Evolutionary conservation across 192 early-diverging fungal genomes (phyloP).

Genomic region (Coemansia sp.): DNA sequence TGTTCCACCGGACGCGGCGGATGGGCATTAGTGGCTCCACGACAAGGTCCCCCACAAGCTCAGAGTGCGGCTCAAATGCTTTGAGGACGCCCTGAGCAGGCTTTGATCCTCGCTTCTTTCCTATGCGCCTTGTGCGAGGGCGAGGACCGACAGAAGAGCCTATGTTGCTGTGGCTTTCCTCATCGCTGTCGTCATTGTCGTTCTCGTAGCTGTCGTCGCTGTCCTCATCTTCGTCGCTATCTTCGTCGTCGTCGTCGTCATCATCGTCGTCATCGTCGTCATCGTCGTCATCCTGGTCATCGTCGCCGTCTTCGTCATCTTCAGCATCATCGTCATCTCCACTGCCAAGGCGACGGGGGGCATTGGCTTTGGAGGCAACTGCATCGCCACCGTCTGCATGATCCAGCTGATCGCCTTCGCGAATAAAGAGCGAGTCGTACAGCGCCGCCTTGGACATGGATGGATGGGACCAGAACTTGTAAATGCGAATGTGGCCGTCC

Average conservation of each 20-base stretch:
- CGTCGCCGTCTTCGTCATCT: slow-evolving; percentile 4
- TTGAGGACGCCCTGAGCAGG: not conserved
- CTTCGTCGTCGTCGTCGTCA: slow-evolving; percentile 18
- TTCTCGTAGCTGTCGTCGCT: slow-evolving; percentile 7
- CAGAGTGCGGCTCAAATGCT: slow-evolving; percentile 23
- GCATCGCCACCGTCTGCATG: slow-evolving; percentile 1
- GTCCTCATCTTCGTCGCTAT: slow-evolving; percentile 17
- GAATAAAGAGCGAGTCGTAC: slow-evolving; percentile 39
- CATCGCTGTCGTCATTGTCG: slow-evolving; percentile 13
- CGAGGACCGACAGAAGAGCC: not conserved
- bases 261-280: slow-evolving; percentile 15
- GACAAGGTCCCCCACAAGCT: slow-evolving; percentile 37
- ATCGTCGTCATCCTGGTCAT: slow-evolving; percentile 15
- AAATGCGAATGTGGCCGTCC: slow-evolving; percentile 51
- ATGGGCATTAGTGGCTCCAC: slow-evolving; percentile 39
- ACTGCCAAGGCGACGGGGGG: not conserved
- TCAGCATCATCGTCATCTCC: not conserved
- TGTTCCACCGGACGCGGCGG: slow-evolving; percentile 51
- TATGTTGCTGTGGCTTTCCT: not conserved
- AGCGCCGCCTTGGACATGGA: slow-evolving; percentile 16
- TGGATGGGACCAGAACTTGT: slow-evolving; percentile 50
- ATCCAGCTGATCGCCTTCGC: slow-evolving; percentile 24
- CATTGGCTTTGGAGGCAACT: not conserved
- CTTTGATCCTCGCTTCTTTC: not conserved
- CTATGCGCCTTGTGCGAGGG: slow-evolving; percentile 1